Conservation (phyloP, 306 rosid species). For the Prinsepia uniflora region DNA sequence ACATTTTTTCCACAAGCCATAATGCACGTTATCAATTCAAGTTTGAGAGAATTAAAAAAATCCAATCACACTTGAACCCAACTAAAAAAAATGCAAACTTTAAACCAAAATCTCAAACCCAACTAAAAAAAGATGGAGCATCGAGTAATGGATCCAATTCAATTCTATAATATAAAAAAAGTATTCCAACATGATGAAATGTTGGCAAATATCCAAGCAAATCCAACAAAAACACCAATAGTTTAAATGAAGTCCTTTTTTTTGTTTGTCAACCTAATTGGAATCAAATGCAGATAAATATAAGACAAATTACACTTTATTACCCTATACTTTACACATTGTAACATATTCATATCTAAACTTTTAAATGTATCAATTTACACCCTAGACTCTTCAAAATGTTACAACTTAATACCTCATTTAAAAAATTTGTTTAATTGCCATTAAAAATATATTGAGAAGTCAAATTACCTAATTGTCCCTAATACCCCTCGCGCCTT, state of each 20-base stretch:
- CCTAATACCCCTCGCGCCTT: too few species aligned
- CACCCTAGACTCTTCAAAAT: too few species aligned
- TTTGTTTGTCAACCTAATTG: constrained; percentile 19
- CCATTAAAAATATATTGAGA: too few species aligned
- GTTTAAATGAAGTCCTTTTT: constrained; percentile 23
- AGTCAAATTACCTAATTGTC: too few species aligned
- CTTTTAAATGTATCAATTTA: too few species aligned
- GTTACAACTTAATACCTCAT: too few species aligned
- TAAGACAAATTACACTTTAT: too few species aligned
- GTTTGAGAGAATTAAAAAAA: constrained; percentile 14
- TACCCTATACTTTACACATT: too few species aligned
- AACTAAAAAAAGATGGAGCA: constrained; percentile 13
- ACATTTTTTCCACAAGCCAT: constrained; percentile 44
- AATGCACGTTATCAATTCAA: constrained; percentile 7
- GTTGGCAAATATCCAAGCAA: constrained; percentile 19
- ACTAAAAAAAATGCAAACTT: constrained; percentile 5
- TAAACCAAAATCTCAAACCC: constrained; percentile 16
- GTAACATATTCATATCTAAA: too few species aligned
- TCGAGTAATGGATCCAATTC: constrained; percentile 41
- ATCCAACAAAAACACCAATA: constrained; percentile 26
- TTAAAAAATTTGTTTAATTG: too few species aligned
- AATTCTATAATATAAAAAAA: constrained; percentile 14
- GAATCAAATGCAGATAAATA: constrained; percentile 38
- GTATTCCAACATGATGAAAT: constrained; percentile 18
- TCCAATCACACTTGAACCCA: constrained; percentile 24